Evolutionary conservation across 257 asterid species (phyloP), one percentile per base, ranked within the genome.

Genomic region (Salvia rosmarinus): DNA sequence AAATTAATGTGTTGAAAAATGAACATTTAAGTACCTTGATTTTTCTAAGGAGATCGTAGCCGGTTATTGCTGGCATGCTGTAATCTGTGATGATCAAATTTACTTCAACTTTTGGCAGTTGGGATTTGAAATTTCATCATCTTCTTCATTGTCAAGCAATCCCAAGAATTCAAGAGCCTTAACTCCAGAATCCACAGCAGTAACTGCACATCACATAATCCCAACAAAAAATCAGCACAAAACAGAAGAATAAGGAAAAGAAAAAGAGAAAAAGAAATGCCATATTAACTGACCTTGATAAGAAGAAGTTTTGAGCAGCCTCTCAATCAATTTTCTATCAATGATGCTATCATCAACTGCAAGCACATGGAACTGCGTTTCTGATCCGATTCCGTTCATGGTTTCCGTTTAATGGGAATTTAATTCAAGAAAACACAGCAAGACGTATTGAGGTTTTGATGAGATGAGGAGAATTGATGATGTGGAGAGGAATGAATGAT

Each of bases 41-140:
- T 63, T 81, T 83, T 71, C 82, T 59, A 0, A 85, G 74, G 50
- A 89, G 86, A 64, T 89, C 93, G 51, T 87, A 87, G 12, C 96
- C 96, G 4, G 90, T 87, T 51, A 89, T 28, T 56, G 89, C 87
- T n/a, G 96, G 96, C 96, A 89, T 89, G 34, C 82, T 73, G 64
- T 87, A 89, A 64, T 89, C 91, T 7, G 96, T 84, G 67, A 89
- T 87, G 64, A 89, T 89, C 84, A 89, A 35, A 74, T 85, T 85
- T 16, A 87, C 83, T 51, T 84, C 84, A 20, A 79, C 72, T 21
- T 75, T 82, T 84, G 87, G 63, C n/a, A 57, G 58, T 28, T 35
- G n/a, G 67, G 12, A 9, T 58, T 50, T 55, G 62, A 4, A 58
- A 10, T 21, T 19, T 71, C 69, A 32, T 61, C 70, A 35, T 35